Conservation (phyloP, 2,329 filamentous ascomycete species). For the Trichothecium sympodiale region DNA sequence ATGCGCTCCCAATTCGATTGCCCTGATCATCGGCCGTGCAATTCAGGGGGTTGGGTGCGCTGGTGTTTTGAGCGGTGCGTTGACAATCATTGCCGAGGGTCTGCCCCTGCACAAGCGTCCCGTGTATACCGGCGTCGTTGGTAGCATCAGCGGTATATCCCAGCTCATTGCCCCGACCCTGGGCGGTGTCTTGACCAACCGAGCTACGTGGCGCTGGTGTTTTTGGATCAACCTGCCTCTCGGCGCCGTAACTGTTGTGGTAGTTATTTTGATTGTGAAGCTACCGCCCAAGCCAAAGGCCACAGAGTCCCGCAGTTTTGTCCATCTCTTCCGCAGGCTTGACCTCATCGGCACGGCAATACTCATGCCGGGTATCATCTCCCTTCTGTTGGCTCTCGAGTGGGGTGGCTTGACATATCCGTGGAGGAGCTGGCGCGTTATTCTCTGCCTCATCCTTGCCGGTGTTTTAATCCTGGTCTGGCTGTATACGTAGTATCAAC, state of each 20-base stretch:
- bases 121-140: conserved; percentile 24
- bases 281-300: not conserved
- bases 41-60: conserved; percentile 7
- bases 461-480: conserved; percentile 27
- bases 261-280: conserved; percentile 14
- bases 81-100: conserved; percentile 12
- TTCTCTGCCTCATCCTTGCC: conserved; percentile 30
- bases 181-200: conserved; percentile 10
- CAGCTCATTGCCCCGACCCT: conserved; percentile 5
- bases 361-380: conserved; percentile 14
- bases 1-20: conserved; percentile 6
- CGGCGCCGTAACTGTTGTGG: conserved; percentile 10
- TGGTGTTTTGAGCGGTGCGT: conserved; percentile 15
- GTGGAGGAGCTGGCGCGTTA: conserved; percentile 19
- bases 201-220: conserved; percentile 14
- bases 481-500: conserved; percentile 18
- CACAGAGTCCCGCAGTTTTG: not conserved
- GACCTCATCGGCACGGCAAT: conserved; percentile 12
- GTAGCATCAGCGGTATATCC: conserved; percentile 27
- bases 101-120: conserved; percentile 14
- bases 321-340: conserved; percentile 4
- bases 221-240: conserved; percentile 18
- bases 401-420: conserved; percentile 24
- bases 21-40: conserved; percentile 10
- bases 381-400: conserved; percentile 30